Percentiles rank a stretch among this genome's conserved stretches.
Conservation (phyloP, 148 eudicot genomes). For the Limonium bicolor region DNA sequence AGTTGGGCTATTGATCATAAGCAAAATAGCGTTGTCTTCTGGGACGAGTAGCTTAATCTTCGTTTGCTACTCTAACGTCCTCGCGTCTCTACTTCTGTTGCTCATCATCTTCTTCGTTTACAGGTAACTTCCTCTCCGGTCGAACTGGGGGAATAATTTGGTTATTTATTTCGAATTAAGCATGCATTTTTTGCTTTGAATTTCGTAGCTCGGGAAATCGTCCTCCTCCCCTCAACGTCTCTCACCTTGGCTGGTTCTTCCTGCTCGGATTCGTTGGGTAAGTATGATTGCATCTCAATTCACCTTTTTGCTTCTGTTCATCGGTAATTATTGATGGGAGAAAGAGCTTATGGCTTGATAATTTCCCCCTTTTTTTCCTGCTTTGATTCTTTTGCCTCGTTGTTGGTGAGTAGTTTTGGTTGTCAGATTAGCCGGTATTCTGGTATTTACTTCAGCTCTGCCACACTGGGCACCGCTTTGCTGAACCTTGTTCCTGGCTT, state of each 20-base stretch:
- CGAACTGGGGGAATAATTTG: too few relatives aligned
- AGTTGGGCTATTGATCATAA: conserved; percentile 24
- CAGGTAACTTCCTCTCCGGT: conserved; percentile 25
- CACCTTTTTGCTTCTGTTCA: too few relatives aligned
- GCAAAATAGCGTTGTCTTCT: conserved; percentile 34
- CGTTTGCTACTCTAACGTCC: conserved; percentile 58
- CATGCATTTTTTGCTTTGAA: too few relatives aligned
- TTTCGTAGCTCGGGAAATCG: too few relatives aligned
- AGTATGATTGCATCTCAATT: too few relatives aligned
- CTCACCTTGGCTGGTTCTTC: conserved; percentile 47
- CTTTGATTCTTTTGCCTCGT: not conserved
- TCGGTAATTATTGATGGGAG: too few relatives aligned
- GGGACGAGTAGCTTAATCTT: conserved; percentile 67
- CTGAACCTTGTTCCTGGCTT: conserved; percentile 71
- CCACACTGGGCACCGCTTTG: conserved; percentile 52
- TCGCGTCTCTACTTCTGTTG: conserved; percentile 57
- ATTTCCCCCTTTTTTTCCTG: not conserved
- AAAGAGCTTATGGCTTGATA: too few relatives aligned
- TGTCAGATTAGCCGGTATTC: conserved; percentile 47
- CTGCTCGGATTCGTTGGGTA: conserved; percentile 59
- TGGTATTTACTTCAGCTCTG: conserved; percentile 43
- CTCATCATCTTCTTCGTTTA: conserved; percentile 37
- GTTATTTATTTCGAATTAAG: too few relatives aligned
- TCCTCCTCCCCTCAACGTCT: conserved; percentile 30
- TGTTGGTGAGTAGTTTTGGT: conserved; percentile 23